Evolutionary conservation across 441 rosid genomes (phyloP).

Genomic region (Populus trichocarpa): DNA sequence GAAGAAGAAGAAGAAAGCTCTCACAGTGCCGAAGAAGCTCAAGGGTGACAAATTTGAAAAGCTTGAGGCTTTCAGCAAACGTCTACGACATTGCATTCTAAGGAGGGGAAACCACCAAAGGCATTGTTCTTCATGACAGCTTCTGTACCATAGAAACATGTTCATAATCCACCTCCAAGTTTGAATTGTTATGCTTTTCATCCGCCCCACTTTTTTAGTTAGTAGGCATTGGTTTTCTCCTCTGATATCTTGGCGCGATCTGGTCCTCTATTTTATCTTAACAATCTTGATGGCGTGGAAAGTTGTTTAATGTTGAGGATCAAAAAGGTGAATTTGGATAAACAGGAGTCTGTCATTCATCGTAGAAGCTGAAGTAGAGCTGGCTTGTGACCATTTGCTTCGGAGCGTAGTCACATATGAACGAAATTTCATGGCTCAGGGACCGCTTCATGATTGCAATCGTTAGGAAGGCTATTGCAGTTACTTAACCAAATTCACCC

Average conservation of each 20-base stretch:
- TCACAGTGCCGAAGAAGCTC: slow-evolving; percentile 44
- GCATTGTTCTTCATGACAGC: slow-evolving; percentile 48
- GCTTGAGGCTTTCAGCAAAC: slow-evolving; percentile 77
- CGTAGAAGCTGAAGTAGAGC: not conserved
- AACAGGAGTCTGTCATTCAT: not conserved
- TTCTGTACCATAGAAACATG: slow-evolving; percentile 23
- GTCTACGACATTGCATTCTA: slow-evolving; percentile 64
- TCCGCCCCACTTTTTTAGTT: not conserved
- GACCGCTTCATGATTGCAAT: too few relatives aligned
- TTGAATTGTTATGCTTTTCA: not conserved
- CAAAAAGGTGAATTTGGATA: not conserved
- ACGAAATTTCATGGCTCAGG: too few relatives aligned
- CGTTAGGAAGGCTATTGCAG: not conserved
- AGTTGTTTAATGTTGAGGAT: not conserved
- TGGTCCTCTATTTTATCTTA: not conserved
- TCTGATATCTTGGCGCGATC: too few relatives aligned
- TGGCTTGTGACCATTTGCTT: not conserved
- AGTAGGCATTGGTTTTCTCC: slow-evolving; percentile 4
- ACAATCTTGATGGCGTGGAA: not conserved
- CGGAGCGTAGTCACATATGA: not conserved
- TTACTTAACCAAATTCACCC: not conserved
- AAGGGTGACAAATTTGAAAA: slow-evolving; percentile 63
- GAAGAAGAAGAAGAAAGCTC: slow-evolving; percentile 39
- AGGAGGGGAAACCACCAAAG: slow-evolving; percentile 63
- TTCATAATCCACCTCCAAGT: slow-evolving; percentile 11